Base-by-base conservation (phyloP, 352 stramenopile genomes). In the Phytopythium cucurbitacearum region DNA sequence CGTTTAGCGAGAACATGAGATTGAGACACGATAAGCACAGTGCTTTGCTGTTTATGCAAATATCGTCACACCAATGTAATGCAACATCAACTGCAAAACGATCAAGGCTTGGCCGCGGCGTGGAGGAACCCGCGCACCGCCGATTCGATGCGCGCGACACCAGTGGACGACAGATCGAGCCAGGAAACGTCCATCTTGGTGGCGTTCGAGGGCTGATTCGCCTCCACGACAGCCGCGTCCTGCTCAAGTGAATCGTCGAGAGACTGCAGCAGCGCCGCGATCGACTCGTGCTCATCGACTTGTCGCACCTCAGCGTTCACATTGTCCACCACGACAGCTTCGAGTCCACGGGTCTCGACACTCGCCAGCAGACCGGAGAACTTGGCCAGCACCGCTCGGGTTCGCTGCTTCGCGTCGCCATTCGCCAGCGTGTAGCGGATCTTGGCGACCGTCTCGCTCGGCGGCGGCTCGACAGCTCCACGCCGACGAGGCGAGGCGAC, bases 131-230 rank as follows among this genome's bases (percentile, higher is more conserved):
- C n/a, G n/a, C 40, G 12, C 7, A 15, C 8, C 37, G 39, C 12
- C 21, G 37, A 21, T 15, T 42, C 38, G 39, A 70, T 69, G 51
- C 61, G 59, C 15, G 62, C 67, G 39, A 70, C 43, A 12, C 67
- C 63, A 33, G 56, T 33, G 0, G 56, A 53, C 48, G 59, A 70
- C 38, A 65, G 37, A 33, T 76, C 67, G 11, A 76, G 65, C 56
- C 67, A 76, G 7, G 67, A 65, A 9, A 48, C 60, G 60, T 76
- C 67, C 40, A 72, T 32, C 16, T 40, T 41, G 5, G 42, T 62
- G 4, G 16, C 43, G 37, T 48, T 40, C 12, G 43, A 32, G 5
- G 38, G 60, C 3, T 35, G 36, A 16, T 51, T 16, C 11, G 48
- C 38, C 3, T 60, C 39, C 4, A 38, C 55, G 38, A 16, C 49